These are phyloP conservation scores for Chrysoporthe puriensis DNA, from an alignment of 2,329 filamentous ascomycete genomes.

Conservation along the genomic window DNA sequence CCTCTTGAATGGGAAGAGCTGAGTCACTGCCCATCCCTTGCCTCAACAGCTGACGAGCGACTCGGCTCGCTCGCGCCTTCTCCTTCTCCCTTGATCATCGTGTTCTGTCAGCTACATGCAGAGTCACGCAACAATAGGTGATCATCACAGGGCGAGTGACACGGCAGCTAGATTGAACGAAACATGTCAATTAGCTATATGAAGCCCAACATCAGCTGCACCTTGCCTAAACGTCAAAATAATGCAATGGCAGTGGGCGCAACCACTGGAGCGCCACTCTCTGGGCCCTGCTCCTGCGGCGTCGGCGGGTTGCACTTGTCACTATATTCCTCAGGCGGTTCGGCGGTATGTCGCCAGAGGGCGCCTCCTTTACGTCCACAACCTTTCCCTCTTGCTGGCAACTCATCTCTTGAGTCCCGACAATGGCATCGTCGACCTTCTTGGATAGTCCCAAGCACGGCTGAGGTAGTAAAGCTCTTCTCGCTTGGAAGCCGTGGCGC, in stretches of 20 bases:
- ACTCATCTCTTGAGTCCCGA: background rate
- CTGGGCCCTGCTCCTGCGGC: background rate
- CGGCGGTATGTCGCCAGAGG: background rate
- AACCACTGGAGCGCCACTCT: background rate
- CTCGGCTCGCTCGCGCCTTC: background rate
- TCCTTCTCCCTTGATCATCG: background rate
- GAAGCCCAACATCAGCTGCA: conserved; percentile 8
- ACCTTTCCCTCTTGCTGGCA: background rate
- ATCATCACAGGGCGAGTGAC: background rate
- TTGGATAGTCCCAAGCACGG: background rate
- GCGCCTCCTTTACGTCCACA: background rate
- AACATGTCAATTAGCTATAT: conserved; percentile 20
- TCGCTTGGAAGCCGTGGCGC: background rate
- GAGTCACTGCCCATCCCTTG: background rate
- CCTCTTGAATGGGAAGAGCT: background rate
- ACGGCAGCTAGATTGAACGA: background rate
- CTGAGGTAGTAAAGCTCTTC: background rate
- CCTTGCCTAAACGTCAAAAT: background rate
- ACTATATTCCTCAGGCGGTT: background rate
- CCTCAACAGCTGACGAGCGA: conserved; percentile 3
- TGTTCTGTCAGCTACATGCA: too few relatives aligned
- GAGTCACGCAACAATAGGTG: background rate
- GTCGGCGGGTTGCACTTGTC: background rate
- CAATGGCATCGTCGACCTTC: background rate
- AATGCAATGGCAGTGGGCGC: conserved; percentile 1